phyloP scores from a whole-genome alignment of 305 asterid species.

The Fraxinus floribunda region DNA sequence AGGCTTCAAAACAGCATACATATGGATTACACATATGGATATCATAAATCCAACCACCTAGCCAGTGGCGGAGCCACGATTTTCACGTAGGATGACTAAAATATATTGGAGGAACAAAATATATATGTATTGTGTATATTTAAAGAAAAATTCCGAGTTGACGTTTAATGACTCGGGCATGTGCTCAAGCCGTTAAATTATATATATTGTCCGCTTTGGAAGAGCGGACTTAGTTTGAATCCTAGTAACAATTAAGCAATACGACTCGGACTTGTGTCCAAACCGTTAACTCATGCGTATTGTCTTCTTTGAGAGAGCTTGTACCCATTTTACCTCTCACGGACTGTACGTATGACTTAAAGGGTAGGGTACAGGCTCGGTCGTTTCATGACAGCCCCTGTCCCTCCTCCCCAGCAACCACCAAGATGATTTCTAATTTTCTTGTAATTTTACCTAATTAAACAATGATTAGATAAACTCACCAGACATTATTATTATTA shows the following conservation, averaged over 20 bases:
- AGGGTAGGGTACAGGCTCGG: background rate
- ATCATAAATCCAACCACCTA: constrained; percentile 9
- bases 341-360: background rate
- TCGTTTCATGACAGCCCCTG: background rate
- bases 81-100: background rate
- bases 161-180: background rate
- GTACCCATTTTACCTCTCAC: background rate
- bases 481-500: background rate
- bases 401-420: constrained; percentile 9
- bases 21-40: background rate
- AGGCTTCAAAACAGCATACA: constrained; percentile 23
- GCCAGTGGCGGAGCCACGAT: background rate
- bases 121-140: background rate
- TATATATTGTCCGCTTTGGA: too few relatives aligned
- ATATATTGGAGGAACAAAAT: background rate
- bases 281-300: background rate
- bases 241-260: background rate
- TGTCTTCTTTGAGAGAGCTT: background rate
- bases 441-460: constrained; percentile 10
- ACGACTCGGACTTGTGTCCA: background rate
- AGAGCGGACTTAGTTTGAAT: background rate
- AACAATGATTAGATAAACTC: constrained; percentile 14
- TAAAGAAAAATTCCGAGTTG: too few relatives aligned
- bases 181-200: too few relatives aligned
- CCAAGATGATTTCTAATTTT: background rate